Base-by-base conservation (phyloP, 352 stramenopile species). In the Phytophthora parvispora region DNA sequence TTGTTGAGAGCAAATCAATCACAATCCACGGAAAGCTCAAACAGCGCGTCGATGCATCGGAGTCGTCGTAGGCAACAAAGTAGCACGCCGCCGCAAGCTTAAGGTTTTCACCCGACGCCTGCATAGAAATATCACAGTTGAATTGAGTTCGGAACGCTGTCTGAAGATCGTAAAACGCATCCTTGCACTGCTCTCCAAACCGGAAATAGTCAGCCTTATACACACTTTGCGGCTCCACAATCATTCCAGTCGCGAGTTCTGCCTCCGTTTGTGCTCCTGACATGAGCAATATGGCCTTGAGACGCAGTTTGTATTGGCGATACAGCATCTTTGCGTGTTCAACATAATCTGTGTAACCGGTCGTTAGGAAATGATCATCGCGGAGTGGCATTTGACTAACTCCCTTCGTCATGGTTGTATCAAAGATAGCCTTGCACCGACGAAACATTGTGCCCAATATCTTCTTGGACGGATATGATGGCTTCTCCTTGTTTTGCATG, bases 21-120 rank as follows among this genome's bases (percentile, higher is more conserved):
- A 93, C 69, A 34, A 94, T 81, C 84, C 87, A 96, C 22, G 82
- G 72, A 50, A 96, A 96, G 27, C 87, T 94, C 29, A 95, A 55
- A 65, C 43, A 38, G n/a, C 65, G 73, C 13, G 47, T 75, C 34
- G 45, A 67, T 22, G 59, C 66, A 13, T 86, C 70, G 2, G 34
- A 60, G 40, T 93, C 86, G 10, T 63, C 73, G 60, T 94, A 84
- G 4, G 84, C 80, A 4, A 80, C 78, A 36, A 81, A 89, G 42
- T 96, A 95, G 64, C 84, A 95, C 2, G 89, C 89, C 1, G 89
- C 72, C 1, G 89, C 89, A 25, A 88, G 53, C 32, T 86, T 86
- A 16, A 66, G 42, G 0, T 64, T 45, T 54, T 87, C 80, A 31
- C 59, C 42, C 8, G 29, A 24, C 18, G 60, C 24, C 22, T 81